Evolutionary conservation across 192 early-diverging fungal genomes (phyloP), one percentile per base, ranked within the genome.

Genomic region (Linnemannia schmuckeri): DNA sequence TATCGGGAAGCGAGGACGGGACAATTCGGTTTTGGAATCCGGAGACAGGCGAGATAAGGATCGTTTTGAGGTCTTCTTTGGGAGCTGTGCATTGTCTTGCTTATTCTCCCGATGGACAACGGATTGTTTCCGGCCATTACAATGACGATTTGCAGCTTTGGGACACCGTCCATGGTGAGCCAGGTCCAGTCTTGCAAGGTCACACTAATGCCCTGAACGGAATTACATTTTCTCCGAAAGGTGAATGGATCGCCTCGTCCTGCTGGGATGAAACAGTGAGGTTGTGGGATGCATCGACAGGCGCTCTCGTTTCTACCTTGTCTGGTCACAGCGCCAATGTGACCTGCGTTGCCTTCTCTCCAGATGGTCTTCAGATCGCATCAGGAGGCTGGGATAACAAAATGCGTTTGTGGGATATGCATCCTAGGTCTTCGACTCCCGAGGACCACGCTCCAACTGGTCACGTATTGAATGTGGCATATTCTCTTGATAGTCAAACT

Each of bases 101-200:
- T 0, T 95, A 93, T 93, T 95, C 92, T 57, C 87, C 85, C 54
- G 91, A 94, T 74, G 94, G 94, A n/a, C 77, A 83, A 44, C 81
- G 79, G 77, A 76, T 95, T 52, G 93, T 92, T 18, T 94, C 93
- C 13, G 94, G 94, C 13, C 94, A 93, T 40, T 89, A 91, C 20
- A 93, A 94, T 76, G 88, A 93, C 74, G 93, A 90, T 9, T 92
- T 92, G 44, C 82, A 94, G 27, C 88, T 95, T n/a, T 95, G 93
- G 92, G 87, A 85, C 44, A 76, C 91, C 9, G 9, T 1, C 1
- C 46, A 7, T 22, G 57, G 75, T 4, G 55, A 38, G 20, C 20
- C 54, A 12, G 54, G 38, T 40, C 24, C 20, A 8, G 37, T 66
- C 41, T 18, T 52, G 37, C 47, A 18, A 15, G 47, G 47, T 4